Percentiles rank a stretch among this genome's conserved stretches.
These are phyloP conservation scores for Hypericum perforatum DNA, from an alignment of 345 rosid species.

Conservation along the genomic window DNA sequence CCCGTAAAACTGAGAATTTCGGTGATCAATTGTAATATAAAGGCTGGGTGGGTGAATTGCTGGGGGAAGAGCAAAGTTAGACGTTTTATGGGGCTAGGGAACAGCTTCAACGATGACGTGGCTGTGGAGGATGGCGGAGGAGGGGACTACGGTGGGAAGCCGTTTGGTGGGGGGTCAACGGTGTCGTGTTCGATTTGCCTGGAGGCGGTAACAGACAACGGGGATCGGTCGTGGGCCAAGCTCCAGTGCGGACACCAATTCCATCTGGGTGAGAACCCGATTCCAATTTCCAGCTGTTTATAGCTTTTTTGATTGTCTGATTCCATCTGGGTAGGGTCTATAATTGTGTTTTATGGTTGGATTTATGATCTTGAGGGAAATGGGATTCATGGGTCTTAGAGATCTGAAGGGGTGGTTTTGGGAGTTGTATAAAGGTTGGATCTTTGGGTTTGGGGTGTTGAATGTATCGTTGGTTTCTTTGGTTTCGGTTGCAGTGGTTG, in stretches of 20 bases:
- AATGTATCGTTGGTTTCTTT: no score
- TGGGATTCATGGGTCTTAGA: background rate
- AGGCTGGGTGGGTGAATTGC: conserved; percentile 17
- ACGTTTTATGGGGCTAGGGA: conserved; percentile 64
- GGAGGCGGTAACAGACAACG: conserved; percentile 56
- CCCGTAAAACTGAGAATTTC: background rate
- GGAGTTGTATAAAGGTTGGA: no score
- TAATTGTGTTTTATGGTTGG: background rate
- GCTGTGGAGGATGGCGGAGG: conserved; percentile 44
- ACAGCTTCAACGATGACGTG: conserved; percentile 31
- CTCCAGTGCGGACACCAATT: conserved; percentile 95
- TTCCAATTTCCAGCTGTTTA: no score
- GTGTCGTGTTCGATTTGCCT: conserved; percentile 97
- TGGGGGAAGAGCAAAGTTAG: conserved; percentile 2
- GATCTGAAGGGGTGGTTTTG: no score
- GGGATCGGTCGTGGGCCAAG: conserved; percentile 95
- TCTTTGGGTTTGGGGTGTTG: no score
- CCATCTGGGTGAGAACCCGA: no score
- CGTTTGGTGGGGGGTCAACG: conserved; percentile 23
- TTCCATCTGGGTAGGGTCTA: no score
- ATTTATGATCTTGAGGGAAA: background rate
- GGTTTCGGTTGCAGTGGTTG: no score
- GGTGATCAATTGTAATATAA: conserved; percentile 15
- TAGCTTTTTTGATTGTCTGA: no score
- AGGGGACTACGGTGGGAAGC: conserved; percentile 34